Evolutionary conservation across 2,329 filamentous ascomycete species (phyloP).

Genomic region (Aspergillus ruber): DNA sequence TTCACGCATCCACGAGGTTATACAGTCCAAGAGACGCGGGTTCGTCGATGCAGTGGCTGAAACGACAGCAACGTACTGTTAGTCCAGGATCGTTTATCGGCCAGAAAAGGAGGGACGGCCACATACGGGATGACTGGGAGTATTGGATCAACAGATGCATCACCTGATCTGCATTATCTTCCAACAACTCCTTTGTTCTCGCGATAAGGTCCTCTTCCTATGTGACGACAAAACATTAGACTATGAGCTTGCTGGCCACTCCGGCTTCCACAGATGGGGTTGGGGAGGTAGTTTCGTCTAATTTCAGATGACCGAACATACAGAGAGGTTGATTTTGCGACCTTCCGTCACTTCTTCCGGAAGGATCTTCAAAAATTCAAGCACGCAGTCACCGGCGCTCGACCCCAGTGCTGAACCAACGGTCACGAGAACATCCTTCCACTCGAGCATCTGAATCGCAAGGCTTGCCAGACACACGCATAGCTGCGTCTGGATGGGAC

Average conservation of each 20-base stretch:
- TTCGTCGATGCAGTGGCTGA: conserved; percentile 72
- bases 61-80: conserved; percentile 14
- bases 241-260: conserved; percentile 17
- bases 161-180: conserved; percentile 84
- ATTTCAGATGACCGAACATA: conserved; percentile 63
- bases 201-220: conserved; percentile 91
- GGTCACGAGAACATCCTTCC: conserved; percentile 84
- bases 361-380: conserved; percentile 94
- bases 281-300: conserved; percentile 4
- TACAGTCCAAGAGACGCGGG: conserved; percentile 86
- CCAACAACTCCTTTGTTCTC: conserved; percentile 82
- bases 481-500: conserved; percentile 79
- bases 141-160: conserved; percentile 84
- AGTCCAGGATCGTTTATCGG: conserved; percentile 4
- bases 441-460: conserved; percentile 91
- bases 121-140: conserved; percentile 76
- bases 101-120: background rate
- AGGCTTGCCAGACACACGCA: conserved; percentile 91
- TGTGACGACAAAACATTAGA: conserved; percentile 45
- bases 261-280: conserved; percentile 3
- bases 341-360: conserved; percentile 99
- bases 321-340: conserved; percentile 97
- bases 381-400: conserved; percentile 73
- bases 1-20: conserved; percentile 93
- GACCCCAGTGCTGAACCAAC: conserved; percentile 68